These are phyloP conservation scores for Cymodocea nodosa DNA, from an alignment of 116 monocot genomes.

Conservation along the genomic window DNA sequence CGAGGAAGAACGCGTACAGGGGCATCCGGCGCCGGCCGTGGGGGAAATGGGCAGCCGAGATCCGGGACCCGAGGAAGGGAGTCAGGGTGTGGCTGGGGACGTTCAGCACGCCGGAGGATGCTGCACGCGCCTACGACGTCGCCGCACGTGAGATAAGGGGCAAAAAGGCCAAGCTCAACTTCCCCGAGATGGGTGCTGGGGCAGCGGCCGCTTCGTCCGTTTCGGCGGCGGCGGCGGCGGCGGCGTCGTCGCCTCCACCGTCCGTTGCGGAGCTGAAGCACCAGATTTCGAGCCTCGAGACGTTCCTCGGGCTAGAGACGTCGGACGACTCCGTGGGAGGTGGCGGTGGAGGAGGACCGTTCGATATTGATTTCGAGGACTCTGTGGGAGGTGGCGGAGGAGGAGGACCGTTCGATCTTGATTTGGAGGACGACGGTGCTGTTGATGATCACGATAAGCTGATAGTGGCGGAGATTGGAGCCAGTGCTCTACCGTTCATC, in stretches of 20 bases:
- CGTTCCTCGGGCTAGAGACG: constrained; percentile 12
- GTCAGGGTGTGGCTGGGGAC: constrained; percentile 84
- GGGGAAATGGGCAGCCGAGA: constrained; percentile 97
- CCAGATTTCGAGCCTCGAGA: constrained; percentile 18
- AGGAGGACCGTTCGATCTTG: not conserved
- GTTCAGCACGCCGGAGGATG: constrained; percentile 57
- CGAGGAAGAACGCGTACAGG: constrained; percentile 53
- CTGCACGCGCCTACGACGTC: constrained; percentile 71
- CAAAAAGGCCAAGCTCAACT: constrained; percentile 82
- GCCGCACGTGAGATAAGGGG: constrained; percentile 72
- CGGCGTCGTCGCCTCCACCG: not conserved
- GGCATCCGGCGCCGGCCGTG: constrained; percentile 68
- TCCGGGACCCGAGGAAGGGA: constrained; percentile 74
- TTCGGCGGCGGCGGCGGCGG: not conserved
- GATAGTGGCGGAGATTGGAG: not conserved
- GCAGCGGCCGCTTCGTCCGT: not conserved
- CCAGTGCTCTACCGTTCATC: not conserved
- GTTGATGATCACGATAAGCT: not conserved
- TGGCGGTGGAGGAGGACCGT: not conserved
- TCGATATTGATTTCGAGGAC: not conserved
- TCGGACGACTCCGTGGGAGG: not conserved
- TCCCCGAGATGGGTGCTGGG: constrained; percentile 14
- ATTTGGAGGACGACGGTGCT: not conserved
- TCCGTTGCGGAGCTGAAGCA: constrained; percentile 11
- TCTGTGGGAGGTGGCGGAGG: not conserved